phyloP scores from a whole-genome alignment of 2,329 filamentous ascomycete species.

The Calonectria leucothoes region DNA sequence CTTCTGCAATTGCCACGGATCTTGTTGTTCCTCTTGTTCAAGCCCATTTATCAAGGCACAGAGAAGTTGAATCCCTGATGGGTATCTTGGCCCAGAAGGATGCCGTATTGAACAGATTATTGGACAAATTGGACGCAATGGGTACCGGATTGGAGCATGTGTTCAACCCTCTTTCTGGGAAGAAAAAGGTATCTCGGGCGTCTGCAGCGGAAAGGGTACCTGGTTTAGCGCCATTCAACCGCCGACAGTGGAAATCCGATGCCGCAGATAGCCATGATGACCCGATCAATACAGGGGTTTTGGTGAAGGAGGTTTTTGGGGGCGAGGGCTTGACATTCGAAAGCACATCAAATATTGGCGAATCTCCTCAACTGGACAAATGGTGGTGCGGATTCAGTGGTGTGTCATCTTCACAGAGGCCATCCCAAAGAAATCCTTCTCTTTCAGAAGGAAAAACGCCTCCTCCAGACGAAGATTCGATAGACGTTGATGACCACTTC shows the following conservation, averaged over 20 bases:
- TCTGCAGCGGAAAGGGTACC: slow-evolving; percentile 61
- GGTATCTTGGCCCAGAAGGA: slow-evolving; percentile 63
- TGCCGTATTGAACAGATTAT: slow-evolving; percentile 59
- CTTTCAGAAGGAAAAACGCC: slow-evolving; percentile 18
- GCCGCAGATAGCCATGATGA: slow-evolving; percentile 36
- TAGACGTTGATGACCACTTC: slow-evolving; percentile 53
- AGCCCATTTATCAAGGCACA: slow-evolving; percentile 53
- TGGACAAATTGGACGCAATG: slow-evolving; percentile 65
- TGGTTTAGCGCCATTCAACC: slow-evolving; percentile 62
- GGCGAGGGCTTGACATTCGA: slow-evolving; percentile 46
- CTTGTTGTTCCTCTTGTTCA: slow-evolving; percentile 65
- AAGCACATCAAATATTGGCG: slow-evolving; percentile 43
- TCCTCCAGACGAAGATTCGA: slow-evolving; percentile 29
- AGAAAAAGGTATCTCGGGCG: slow-evolving; percentile 57
- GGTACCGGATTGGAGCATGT: slow-evolving; percentile 65
- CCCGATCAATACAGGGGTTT: slow-evolving; percentile 46
- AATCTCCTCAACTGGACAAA: slow-evolving; percentile 52
- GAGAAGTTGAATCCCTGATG: slow-evolving; percentile 57
- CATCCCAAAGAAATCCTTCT: slow-evolving; percentile 28
- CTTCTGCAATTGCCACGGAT: slow-evolving; percentile 57
- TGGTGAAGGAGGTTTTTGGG: slow-evolving; percentile 58
- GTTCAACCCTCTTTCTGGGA: slow-evolving; percentile 62
- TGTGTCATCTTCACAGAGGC: slow-evolving; percentile 37
- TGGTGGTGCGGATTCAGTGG: slow-evolving; percentile 63
- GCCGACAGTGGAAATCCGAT: slow-evolving; percentile 51